Evolutionary conservation across 2,329 filamentous ascomycete species (phyloP).

Genomic region (Fusarium nurragi): DNA sequence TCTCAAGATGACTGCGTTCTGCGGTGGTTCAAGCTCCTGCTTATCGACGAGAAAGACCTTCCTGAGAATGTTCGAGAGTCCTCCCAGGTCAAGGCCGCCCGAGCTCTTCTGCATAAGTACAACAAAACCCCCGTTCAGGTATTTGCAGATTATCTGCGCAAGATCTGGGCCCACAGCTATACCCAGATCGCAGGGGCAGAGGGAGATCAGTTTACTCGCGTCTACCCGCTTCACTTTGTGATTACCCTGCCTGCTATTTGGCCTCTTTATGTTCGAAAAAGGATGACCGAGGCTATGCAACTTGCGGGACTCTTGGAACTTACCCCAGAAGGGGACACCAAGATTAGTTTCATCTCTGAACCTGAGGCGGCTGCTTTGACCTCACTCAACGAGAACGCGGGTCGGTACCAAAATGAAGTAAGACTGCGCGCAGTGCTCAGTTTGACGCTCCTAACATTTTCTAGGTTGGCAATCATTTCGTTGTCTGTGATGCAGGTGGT

Average conservation of each 20-base stretch:
- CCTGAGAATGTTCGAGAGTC: slow-evolving; percentile 40
- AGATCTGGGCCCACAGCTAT: slow-evolving; percentile 48
- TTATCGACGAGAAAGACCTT: slow-evolving; percentile 51
- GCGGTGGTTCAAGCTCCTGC: slow-evolving; percentile 56
- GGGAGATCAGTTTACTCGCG: slow-evolving; percentile 37
- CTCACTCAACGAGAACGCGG: slow-evolving; percentile 45
- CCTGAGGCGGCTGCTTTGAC: slow-evolving; percentile 58
- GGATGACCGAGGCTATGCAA: slow-evolving; percentile 51
- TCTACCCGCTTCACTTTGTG: slow-evolving; percentile 50
- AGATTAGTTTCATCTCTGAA: slow-evolving; percentile 52
- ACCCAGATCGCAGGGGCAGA: slow-evolving; percentile 41
- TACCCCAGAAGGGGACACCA: slow-evolving; percentile 44
- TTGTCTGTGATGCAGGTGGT: slow-evolving; percentile 53
- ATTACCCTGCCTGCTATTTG: slow-evolving; percentile 59
- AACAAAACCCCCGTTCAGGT: slow-evolving; percentile 45
- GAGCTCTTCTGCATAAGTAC: neutral
- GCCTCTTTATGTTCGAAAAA: slow-evolving; percentile 50
- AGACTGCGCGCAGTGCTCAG: neutral
- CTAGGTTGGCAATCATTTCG: slow-evolving; percentile 42
- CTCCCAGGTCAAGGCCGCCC: slow-evolving; percentile 29
- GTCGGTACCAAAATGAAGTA: slow-evolving; percentile 39
- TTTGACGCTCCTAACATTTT: neutral
- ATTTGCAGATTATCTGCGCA: slow-evolving; percentile 47
- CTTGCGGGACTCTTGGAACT: slow-evolving; percentile 50
- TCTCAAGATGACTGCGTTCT: slow-evolving; percentile 36